These are phyloP conservation scores for Sclerotinia glacialis DNA, from an alignment of 2,329 filamentous ascomycete genomes.

Conservation along the genomic window DNA sequence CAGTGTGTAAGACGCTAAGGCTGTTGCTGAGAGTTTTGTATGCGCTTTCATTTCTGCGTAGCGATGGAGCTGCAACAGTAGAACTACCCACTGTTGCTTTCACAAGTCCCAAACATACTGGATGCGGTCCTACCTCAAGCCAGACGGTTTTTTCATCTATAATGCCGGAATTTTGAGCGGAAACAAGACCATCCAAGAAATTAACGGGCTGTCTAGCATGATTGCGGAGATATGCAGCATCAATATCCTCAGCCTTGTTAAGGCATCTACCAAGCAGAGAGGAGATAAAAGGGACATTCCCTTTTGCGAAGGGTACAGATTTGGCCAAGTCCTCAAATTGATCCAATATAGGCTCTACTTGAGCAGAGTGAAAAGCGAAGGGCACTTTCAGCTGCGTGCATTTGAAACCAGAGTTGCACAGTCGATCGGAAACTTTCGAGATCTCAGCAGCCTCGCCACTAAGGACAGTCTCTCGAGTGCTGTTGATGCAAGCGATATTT, in stretches of 20 bases:
- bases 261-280: conserved; percentile 61
- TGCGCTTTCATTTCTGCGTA: conserved; percentile 59
- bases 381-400: conserved; percentile 59
- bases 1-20: conserved; percentile 57
- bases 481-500: conserved; percentile 23
- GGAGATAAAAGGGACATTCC: conserved; percentile 61
- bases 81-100: conserved; percentile 55
- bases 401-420: conserved; percentile 44
- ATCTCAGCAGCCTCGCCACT: conserved; percentile 44
- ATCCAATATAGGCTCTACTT: conserved; percentile 60
- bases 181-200: conserved; percentile 58
- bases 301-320: conserved; percentile 53
- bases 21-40: conserved; percentile 62
- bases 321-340: conserved; percentile 54
- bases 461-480: conserved; percentile 21
- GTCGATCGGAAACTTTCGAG: conserved; percentile 45
- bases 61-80: conserved; percentile 55
- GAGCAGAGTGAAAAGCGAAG: conserved; percentile 63
- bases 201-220: conserved; percentile 65
- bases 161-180: conserved; percentile 55
- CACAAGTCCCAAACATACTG: conserved; percentile 66
- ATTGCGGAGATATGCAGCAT: conserved; percentile 59
- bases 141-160: conserved; percentile 66
- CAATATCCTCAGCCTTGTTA: conserved; percentile 52
- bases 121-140: conserved; percentile 73